Evolutionary conservation across 176 grass and related monocot species (phyloP).

Genomic region (Oryza meyeriana): DNA sequence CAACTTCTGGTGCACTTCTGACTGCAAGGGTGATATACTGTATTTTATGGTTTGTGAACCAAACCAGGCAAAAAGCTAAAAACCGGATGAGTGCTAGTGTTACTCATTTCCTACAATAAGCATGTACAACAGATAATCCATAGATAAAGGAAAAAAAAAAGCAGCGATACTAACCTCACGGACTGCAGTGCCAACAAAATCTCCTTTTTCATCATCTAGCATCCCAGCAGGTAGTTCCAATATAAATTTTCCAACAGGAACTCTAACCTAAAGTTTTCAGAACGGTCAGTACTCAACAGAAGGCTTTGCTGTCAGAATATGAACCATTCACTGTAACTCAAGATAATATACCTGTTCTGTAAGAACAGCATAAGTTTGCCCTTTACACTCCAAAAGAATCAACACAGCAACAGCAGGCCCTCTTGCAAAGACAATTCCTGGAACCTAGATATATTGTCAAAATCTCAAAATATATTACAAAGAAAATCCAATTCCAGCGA

Average conservation of each 20-base stretch:
- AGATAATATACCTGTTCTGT: conserved; percentile 67
- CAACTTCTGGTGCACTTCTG: neutral
- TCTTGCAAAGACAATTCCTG: conserved; percentile 96
- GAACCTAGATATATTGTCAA: conserved; percentile 62
- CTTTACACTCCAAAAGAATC: conserved; percentile 79
- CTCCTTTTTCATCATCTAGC: conserved; percentile 83
- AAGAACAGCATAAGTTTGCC: conserved; percentile 73
- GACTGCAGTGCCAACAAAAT: conserved; percentile 87
- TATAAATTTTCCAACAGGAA: conserved; percentile 77
- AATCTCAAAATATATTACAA: conserved; percentile 10
- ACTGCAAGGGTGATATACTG: neutral
- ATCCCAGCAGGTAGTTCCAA: conserved; percentile 93
- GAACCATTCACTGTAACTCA: neutral
- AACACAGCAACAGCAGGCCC: conserved; percentile 83
- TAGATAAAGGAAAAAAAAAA: neutral
- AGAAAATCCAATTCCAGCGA: neutral
- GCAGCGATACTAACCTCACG: conserved; percentile 57
- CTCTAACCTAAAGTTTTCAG: conserved; percentile 57
- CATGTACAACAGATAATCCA: neutral
- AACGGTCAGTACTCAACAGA: conserved; percentile 5
- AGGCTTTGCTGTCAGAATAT: neutral
- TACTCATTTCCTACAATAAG: neutral
- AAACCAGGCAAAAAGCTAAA: neutral
- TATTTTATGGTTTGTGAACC: neutral
- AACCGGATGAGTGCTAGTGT: neutral